Percentiles rank a stretch among this genome's conserved stretches.
Evolutionary conservation across 2,329 filamentous ascomycete species (phyloP).

Genomic region (Ophiosphaerella narmari): DNA sequence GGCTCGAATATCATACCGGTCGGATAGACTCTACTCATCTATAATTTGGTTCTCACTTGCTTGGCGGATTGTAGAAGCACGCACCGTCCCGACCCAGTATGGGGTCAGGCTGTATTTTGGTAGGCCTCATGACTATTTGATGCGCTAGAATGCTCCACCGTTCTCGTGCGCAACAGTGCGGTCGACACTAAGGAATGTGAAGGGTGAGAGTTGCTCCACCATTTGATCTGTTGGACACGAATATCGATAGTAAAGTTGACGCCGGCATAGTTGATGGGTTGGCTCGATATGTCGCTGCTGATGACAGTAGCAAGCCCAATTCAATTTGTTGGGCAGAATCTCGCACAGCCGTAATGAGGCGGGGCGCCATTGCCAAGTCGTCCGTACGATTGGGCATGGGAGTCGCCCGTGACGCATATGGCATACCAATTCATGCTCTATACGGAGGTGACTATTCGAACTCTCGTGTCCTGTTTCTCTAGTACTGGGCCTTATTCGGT

Average conservation of each 20-base stretch:
- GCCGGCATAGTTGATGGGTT: constrained; percentile 36
- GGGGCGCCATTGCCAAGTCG: constrained; percentile 33
- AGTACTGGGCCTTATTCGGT: constrained; percentile 82
- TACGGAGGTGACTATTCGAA: constrained; percentile 72
- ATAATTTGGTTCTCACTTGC: constrained; percentile 26
- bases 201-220: constrained; percentile 27
- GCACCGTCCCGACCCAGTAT: constrained; percentile 26
- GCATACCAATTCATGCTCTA: constrained; percentile 73
- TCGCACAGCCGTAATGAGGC: constrained; percentile 30
- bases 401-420: constrained; percentile 59
- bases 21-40: constrained; percentile 32
- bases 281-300: constrained; percentile 32
- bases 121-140: constrained; percentile 31
- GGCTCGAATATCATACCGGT: constrained; percentile 53
- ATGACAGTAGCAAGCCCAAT: constrained; percentile 34
- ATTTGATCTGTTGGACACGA: constrained; percentile 32
- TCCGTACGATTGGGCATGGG: constrained; percentile 63
- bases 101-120: constrained; percentile 30
- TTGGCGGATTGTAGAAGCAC: constrained; percentile 18
- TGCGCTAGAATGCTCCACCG: constrained; percentile 25
- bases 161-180: constrained; percentile 22
- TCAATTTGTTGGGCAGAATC: constrained; percentile 24
- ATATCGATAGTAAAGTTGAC: constrained; percentile 36
- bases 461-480: constrained; percentile 61
- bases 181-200: constrained; percentile 28